These are phyloP conservation scores for Penicillium nordicum DNA, from an alignment of 2,329 filamentous ascomycete genomes.

Conservation along the genomic window DNA sequence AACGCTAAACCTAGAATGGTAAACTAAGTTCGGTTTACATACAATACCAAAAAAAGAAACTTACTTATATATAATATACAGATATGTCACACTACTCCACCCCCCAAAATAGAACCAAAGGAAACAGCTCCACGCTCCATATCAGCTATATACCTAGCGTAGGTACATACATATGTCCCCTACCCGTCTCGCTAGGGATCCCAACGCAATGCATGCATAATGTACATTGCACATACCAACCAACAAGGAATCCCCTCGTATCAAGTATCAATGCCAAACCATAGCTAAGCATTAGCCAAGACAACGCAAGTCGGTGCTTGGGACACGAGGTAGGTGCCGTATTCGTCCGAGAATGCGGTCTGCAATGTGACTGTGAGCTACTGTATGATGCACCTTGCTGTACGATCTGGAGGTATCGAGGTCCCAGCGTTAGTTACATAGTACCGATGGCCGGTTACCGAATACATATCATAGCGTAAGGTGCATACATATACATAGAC, in stretches of 20 bases:
- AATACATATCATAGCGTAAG: neutral
- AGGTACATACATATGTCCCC: neutral
- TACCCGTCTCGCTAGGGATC: neutral
- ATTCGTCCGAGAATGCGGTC: neutral
- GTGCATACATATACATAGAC: neutral
- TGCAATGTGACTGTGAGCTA: neutral
- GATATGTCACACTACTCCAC: neutral
- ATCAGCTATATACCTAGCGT: neutral
- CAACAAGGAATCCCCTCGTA: neutral
- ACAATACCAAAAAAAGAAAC: neutral
- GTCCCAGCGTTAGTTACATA: neutral
- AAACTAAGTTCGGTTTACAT: no score
- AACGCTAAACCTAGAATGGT: no score
- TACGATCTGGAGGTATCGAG: neutral
- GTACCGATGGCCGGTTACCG: neutral
- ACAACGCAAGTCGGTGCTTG: neutral
- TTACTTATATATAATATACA: neutral
- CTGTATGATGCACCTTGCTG: neutral
- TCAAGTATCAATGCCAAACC: neutral
- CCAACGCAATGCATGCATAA: neutral
- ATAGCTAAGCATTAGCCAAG: constrained; percentile 12
- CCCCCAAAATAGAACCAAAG: neutral
- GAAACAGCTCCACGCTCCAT: neutral
- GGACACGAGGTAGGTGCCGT: neutral
- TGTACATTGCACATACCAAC: neutral